A percentile compares a stretch with the other conserved stretches of the same genome.
phyloP scores from a whole-genome alignment of 2,329 filamentous ascomycete species.

The Remersonia thermophila region DNA sequence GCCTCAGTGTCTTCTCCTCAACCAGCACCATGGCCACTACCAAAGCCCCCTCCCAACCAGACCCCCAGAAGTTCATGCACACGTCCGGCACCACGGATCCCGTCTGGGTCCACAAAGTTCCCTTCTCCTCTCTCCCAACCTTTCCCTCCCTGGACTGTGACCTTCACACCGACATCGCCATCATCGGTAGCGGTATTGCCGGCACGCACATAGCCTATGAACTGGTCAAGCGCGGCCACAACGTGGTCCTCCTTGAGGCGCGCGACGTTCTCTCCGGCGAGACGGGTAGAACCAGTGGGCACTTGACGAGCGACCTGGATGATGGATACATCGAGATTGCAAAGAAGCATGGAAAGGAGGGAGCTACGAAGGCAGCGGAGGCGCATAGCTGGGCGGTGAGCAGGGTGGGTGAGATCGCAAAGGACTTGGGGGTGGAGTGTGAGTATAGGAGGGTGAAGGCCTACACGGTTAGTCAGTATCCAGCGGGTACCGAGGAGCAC shows the following conservation, averaged over 20 bases:
- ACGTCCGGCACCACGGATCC: slow-evolving; percentile 39
- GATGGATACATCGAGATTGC: slow-evolving; percentile 39
- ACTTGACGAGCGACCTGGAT: slow-evolving; percentile 41
- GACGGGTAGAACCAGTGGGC: slow-evolving; percentile 40
- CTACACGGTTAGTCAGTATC: slow-evolving; percentile 39
- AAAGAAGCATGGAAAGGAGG: slow-evolving; percentile 37
- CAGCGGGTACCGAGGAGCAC: slow-evolving; percentile 28
- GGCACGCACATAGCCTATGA: slow-evolving; percentile 41
- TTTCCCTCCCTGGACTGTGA: slow-evolving; percentile 31
- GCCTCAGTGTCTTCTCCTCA: slow-evolving; percentile 2
- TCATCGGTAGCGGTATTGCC: slow-evolving; percentile 41
- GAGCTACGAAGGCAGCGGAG: slow-evolving; percentile 37
- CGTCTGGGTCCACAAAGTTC: slow-evolving; percentile 40
- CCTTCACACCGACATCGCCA: slow-evolving; percentile 34
- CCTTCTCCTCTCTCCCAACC: slow-evolving; percentile 30
- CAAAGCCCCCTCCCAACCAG: background rate
- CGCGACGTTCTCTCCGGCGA: slow-evolving; percentile 42
- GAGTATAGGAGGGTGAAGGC: slow-evolving; percentile 39
- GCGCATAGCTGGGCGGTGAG: slow-evolving; percentile 43
- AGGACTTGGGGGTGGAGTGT: slow-evolving; percentile 39
- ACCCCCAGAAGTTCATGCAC: slow-evolving; percentile 17
- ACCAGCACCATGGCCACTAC: background rate
- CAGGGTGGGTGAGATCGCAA: slow-evolving; percentile 36
- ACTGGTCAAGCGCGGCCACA: slow-evolving; percentile 35
- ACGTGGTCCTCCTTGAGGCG: slow-evolving; percentile 41